Evolutionary conservation across 2,329 filamentous ascomycete genomes (phyloP), one percentile per base, ranked within the genome.

Genomic region (Microsporum audouinii): DNA sequence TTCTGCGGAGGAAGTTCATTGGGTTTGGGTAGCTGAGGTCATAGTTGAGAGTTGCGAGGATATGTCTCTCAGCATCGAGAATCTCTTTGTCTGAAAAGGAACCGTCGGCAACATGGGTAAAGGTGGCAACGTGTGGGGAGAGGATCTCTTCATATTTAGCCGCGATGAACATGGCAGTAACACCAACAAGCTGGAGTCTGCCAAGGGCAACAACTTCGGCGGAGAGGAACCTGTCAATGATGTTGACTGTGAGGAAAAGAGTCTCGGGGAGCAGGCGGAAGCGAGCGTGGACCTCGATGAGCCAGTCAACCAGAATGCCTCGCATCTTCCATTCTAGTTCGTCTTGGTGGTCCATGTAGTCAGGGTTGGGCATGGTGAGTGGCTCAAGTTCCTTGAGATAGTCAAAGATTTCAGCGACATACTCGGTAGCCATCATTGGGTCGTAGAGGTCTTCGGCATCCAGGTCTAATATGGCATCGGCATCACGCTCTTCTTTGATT

Each of bases 321-420:
- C 94, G 89, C 94, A 97, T 97, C 2, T 91, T 96, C 94, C 94
- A 99, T 72, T 96, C 89, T 62, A 99, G 92, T 74, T 97, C 92
- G 14, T 88, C 86, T 74, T 99, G 94, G 66, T 88, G 86, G 64
- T 96, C 90, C 91, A 99, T 99, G 79, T 99, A 99, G 72, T 94
- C 84, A 2, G 90, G 81, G 70, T 94, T 91, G 0, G 94, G 94
- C 53, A 91, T 81, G 4, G 66, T 66, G 70, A 79, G 70, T 76
- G 91, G 88, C 85, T 99, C 94, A 58, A 96, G 84, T 62, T 88
- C 81, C 59, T 83, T 84, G 87, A 97, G 89, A 77, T 97, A 96
- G 29, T 84, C 80, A 69, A 97, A 96, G 67, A 99, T 97, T 69
- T 99, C 94, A 14, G 96, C 89, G 56, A 88, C 88, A 69, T 99